A percentile compares a stretch with the other conserved stretches of the same genome.
These are phyloP conservation scores for Colletotrichum lentis DNA, from an alignment of 2,329 filamentous ascomycete genomes.

Conservation along the genomic window DNA sequence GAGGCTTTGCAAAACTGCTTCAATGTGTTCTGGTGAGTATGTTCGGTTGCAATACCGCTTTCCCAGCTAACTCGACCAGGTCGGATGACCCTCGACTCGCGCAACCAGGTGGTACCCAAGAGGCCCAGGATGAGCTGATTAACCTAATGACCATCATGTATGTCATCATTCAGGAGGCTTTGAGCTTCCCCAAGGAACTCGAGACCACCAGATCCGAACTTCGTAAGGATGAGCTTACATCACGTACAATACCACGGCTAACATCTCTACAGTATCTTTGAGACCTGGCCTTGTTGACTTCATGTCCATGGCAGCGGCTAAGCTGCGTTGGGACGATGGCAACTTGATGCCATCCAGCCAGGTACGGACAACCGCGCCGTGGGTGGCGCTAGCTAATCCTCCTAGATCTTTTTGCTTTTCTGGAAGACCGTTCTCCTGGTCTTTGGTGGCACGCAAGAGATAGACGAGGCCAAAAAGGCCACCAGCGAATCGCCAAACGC, in stretches of 20 bases:
- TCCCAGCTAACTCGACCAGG: conserved; percentile 51
- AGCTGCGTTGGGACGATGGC: conserved; percentile 77
- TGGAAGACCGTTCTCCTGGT: conserved; percentile 92
- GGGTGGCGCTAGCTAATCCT: conserved; percentile 39
- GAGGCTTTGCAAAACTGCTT: conserved; percentile 58
- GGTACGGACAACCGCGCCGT: conserved; percentile 54
- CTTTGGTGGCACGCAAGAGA: conserved; percentile 80
- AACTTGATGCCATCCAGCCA: conserved; percentile 68
- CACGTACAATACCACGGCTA: conserved; percentile 38
- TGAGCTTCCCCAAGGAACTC: conserved; percentile 62
- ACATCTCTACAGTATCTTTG: conserved; percentile 57
- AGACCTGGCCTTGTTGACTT: conserved; percentile 75
- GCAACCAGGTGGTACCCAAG: conserved; percentile 53
- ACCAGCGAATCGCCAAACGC: conserved; percentile 68
- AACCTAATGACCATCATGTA: conserved; percentile 72
- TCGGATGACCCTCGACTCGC: conserved; percentile 56
- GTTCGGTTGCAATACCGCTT: background rate
- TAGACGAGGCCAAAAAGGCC: conserved; percentile 76
- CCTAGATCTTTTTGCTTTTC: conserved; percentile 77
- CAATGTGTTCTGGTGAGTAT: conserved; percentile 61
- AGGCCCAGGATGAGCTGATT: conserved; percentile 67
- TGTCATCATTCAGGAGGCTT: conserved; percentile 63
- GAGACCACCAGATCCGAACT: conserved; percentile 58
- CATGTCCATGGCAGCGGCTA: conserved; percentile 73
- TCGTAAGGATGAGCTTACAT: conserved; percentile 50